These are phyloP conservation scores for Cicer yamashitae DNA, from an alignment of 306 rosid genomes.

Conservation along the genomic window DNA sequence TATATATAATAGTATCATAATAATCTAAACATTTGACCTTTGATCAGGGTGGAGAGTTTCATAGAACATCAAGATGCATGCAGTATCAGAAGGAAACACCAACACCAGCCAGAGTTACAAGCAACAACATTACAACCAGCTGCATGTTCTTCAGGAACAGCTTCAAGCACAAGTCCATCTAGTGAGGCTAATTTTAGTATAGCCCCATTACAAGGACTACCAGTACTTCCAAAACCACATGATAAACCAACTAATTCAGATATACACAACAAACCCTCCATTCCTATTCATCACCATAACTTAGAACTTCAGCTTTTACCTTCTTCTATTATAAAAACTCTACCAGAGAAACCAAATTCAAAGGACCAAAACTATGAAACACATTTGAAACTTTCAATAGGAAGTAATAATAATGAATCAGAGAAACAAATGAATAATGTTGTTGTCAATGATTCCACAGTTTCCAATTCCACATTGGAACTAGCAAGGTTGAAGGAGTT, in stretches of 20 bases:
- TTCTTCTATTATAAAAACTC: conserved; percentile 51
- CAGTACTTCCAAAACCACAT: conserved; percentile 45
- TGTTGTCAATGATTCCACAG: conserved; percentile 18
- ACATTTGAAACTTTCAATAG: conserved; percentile 79
- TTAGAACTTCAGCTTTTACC: conserved; percentile 84
- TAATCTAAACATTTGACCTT: conserved; percentile 20
- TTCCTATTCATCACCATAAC: conserved; percentile 47
- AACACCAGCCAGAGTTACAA: conserved; percentile 60
- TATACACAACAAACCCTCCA: conserved; percentile 33
- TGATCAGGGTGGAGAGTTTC: conserved; percentile 91
- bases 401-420: conserved; percentile 42
- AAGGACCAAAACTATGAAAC: conserved; percentile 56
- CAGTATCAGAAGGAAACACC: conserved; percentile 51
- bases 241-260: conserved; percentile 43
- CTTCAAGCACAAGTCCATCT: conserved; percentile 84
- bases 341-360: conserved; percentile 23
- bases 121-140: conserved; percentile 49
- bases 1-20: neutral
- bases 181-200: conserved; percentile 66
- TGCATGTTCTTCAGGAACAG: conserved; percentile 73
- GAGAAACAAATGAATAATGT: conserved; percentile 34
- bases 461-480: conserved; percentile 35
- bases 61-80: conserved; percentile 97
- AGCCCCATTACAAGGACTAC: conserved; percentile 54
- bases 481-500: conserved; percentile 54